phyloP scores from a whole-genome alignment of 345 rosid species.

The Gynandropsis gynandra region DNA sequence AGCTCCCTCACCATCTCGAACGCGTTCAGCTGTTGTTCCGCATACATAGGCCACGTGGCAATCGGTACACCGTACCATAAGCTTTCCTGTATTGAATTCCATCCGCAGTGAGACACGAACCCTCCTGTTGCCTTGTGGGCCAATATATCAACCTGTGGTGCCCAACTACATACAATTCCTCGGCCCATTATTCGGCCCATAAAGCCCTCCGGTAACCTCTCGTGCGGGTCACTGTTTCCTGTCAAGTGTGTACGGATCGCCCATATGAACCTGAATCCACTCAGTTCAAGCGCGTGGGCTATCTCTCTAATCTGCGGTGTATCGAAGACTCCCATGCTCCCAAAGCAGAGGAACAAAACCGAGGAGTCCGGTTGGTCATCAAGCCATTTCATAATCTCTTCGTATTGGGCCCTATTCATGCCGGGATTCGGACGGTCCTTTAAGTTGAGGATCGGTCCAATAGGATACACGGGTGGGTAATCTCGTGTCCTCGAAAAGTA shows the following conservation, averaged over 20 bases:
- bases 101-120: conserved; percentile 64
- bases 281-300: neutral
- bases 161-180: conserved; percentile 52
- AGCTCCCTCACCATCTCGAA: conserved; percentile 36
- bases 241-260: conserved; percentile 11
- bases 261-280: neutral
- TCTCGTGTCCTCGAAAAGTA: conserved; percentile 7
- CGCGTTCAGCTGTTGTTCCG: conserved; percentile 47
- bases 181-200: conserved; percentile 31
- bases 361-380: neutral
- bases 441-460: conserved; percentile 46
- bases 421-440: conserved; percentile 16
- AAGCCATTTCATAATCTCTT: neutral
- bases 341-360: neutral
- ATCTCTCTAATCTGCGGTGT: neutral
- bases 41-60: conserved; percentile 48
- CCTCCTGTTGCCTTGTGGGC: conserved; percentile 45
- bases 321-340: neutral
- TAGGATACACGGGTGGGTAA: conserved; percentile 29
- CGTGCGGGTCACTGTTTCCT: conserved; percentile 24
- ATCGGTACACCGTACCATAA: conserved; percentile 44
- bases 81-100: conserved; percentile 49
- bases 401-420: neutral
- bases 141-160: conserved; percentile 42
- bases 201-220: conserved; percentile 45